Evolutionary conservation across 371 early-diverging fungal species (phyloP), one percentile per base, ranked within the genome.

Genomic region (Zopfochytrium polystomum): DNA sequence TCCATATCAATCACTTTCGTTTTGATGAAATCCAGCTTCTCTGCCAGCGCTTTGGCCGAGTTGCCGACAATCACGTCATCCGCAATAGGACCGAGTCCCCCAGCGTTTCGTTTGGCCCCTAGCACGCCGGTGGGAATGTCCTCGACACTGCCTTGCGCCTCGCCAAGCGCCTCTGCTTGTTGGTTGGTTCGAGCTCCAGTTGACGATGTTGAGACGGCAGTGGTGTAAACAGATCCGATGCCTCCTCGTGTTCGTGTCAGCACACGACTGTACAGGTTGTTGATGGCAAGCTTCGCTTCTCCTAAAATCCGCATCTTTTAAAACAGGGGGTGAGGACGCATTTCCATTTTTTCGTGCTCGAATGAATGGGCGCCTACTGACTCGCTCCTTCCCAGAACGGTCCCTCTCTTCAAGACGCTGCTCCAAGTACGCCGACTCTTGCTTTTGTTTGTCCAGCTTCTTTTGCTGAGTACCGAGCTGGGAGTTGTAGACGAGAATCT

Each of bases 281-380:
- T 67, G 48, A 81, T 81, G 7, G 82, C 82, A 9, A 81, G 68
- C 50, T 81, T 81, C 2, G 78, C 69, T 58, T 79, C 82, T 20
- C 77, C 64, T 2, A 80, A 65, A 52, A 79, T 69, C 4, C 82
- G 69, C 72, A 74, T 68, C 75, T 80, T 48, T 11, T 26, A n/a
- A 25, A 15, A 22, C 4, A 33, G 35, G 7, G 26, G 15, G 23
- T 25, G 5, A 27, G 9, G 11, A 5, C 23, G 55, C 13, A 20
- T 6, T 30, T 9, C 13, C 30, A 34, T 60, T 57, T 42, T 58
- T 26, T 4, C 25, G 3, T 32, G 3, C 18, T 51, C n/a, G 46
- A 45, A 52, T 32, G 22, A 11, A 30, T 7, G 20, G 55, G 32
- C 23, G 29, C 55, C 33, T 30, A 20, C 72, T 55, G 54, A 80